phyloP scores from a whole-genome alignment of 2,329 filamentous ascomycete genomes.

The Furcasterigmium furcatum region DNA sequence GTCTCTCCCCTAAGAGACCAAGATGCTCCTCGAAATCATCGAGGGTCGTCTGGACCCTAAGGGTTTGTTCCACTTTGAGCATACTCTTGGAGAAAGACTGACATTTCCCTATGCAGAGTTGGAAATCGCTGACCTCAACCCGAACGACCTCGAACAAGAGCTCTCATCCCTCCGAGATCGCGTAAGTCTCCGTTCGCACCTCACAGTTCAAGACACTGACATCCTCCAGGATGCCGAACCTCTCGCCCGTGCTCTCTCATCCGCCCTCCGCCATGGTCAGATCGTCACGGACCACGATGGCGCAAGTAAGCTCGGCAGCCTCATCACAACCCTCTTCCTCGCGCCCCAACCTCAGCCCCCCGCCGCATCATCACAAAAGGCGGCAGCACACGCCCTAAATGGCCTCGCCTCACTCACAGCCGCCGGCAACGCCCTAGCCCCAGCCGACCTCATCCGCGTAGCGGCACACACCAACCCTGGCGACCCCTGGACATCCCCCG shows the following conservation, averaged over 20 bases:
- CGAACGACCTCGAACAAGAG: not conserved
- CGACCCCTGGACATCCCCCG: constrained; percentile 34
- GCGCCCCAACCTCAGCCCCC: not conserved
- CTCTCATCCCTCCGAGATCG: not conserved
- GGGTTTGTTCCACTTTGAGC: no score
- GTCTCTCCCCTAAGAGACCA: not conserved
- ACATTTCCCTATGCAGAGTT: no score
- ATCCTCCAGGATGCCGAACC: no score
- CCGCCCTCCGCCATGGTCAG: not conserved
- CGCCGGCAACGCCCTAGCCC: constrained; percentile 13
- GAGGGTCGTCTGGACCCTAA: not conserved
- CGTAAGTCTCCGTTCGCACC: not conserved
- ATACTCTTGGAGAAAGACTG: no score
- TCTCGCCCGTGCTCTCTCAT: not conserved
- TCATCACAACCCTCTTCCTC: not conserved
- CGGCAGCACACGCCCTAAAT: no score
- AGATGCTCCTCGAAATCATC: not conserved
- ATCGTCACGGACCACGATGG: not conserved
- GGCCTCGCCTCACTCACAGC: not conserved
- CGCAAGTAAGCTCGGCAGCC: not conserved
- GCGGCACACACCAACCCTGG: constrained; percentile 24
- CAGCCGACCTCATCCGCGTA: constrained; percentile 22
- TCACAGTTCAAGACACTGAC: not conserved
- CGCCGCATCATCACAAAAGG: not conserved
- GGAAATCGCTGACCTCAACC: no score